Evolutionary conservation across 352 stramenopile genomes (phyloP).

Genomic region (Phytophthora pseudosyringae): DNA sequence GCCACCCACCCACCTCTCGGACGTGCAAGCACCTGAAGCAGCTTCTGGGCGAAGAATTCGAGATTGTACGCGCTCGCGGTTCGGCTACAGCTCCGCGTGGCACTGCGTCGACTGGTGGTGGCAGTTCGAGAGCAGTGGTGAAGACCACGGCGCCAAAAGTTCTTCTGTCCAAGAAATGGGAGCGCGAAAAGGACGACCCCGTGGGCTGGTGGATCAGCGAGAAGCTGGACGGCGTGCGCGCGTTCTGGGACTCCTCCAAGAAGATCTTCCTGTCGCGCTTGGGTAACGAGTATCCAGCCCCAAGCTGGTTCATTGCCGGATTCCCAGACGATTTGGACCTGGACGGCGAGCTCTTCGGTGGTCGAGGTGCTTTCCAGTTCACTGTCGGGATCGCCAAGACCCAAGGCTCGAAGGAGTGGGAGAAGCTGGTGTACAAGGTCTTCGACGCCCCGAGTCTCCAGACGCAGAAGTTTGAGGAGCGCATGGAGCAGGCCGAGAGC

Average conservation of each 20-base stretch:
- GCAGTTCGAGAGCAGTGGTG: constrained; percentile 24
- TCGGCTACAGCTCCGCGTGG: constrained; percentile 32
- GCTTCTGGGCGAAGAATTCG: constrained; percentile 57
- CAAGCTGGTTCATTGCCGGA: constrained; percentile 59
- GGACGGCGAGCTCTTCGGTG: constrained; percentile 79
- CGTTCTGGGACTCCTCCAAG: constrained; percentile 63
- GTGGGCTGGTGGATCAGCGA: constrained; percentile 78
- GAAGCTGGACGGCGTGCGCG: constrained; percentile 78
- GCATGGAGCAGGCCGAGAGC: constrained; percentile 46
- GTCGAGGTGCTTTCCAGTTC: constrained; percentile 65
- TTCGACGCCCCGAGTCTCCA: constrained; percentile 65
- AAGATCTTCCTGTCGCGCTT: constrained; percentile 64
- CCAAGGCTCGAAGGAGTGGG: constrained; percentile 57
- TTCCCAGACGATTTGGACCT: constrained; percentile 68
- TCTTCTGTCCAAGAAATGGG: constrained; percentile 73
- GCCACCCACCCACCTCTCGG: constrained; percentile 44
- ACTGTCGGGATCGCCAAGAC: constrained; percentile 74
- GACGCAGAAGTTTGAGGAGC: constrained; percentile 63
- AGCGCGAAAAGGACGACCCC: constrained; percentile 63
- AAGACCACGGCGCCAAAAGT: constrained; percentile 54
- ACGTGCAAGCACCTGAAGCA: constrained; percentile 76
- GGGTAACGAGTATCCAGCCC: constrained; percentile 70
- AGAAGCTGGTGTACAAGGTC: constrained; percentile 70
- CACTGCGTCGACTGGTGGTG: constrained; percentile 3
- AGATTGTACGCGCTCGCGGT: constrained; percentile 35